phyloP scores from a whole-genome alignment of 228 moss, liverwort and hornwort genomes.

The Sphagnum fallax region DNA sequence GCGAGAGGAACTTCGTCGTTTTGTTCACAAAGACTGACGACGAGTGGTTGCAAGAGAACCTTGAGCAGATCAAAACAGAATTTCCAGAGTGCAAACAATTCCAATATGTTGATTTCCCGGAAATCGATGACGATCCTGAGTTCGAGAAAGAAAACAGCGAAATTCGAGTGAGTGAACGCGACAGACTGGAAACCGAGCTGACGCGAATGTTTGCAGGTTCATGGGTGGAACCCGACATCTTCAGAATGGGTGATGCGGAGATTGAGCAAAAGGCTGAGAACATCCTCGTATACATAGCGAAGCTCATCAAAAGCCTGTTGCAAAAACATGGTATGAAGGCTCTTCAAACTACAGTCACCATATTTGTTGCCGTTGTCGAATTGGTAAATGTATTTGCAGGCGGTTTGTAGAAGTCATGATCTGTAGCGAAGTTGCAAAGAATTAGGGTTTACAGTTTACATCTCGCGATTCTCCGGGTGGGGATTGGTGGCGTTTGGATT shows the following conservation, averaged over 20 bases:
- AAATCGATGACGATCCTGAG: background rate
- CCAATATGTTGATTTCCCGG: background rate
- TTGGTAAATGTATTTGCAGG: background rate
- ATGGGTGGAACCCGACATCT: background rate
- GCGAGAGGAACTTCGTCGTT: constrained; percentile 8
- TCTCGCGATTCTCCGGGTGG: no score
- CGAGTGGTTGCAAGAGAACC: background rate
- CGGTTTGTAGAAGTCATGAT: no score
- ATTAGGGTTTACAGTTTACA: no score
- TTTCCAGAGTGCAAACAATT: constrained; percentile 2
- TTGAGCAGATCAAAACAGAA: background rate
- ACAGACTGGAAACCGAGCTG: background rate
- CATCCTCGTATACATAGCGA: background rate
- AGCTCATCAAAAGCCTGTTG: background rate
- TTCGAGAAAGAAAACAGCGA: background rate
- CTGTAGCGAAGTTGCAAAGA: no score
- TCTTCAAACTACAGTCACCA: background rate
- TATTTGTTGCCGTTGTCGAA: background rate
- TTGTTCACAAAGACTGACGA: constrained; percentile 3
- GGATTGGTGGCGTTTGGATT: no score
- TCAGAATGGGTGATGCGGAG: background rate
- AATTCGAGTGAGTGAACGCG: background rate
- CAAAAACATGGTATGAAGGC: background rate
- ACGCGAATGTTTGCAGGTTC: background rate
- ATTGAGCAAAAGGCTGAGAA: background rate